phyloP scores from a whole-genome alignment of 495 filamentous ascomycete genomes.

The Penicillium desertorum region DNA sequence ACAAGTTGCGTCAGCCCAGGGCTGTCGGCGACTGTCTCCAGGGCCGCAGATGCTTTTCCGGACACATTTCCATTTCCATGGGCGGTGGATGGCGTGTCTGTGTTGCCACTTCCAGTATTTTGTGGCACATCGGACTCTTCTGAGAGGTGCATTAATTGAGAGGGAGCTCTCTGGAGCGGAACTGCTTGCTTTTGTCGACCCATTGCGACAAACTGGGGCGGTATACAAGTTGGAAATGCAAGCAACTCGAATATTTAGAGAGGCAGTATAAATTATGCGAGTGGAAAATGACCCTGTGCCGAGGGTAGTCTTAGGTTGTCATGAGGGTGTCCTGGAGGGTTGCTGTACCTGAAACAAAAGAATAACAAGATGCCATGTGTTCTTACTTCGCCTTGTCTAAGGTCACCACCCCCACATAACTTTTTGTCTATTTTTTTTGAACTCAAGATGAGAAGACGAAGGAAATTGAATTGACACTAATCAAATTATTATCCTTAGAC shows the following conservation, averaged over 20 bases:
- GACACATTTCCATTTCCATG: conserved; percentile 47
- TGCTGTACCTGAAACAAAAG: conserved; percentile 13
- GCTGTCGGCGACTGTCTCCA: conserved; percentile 36
- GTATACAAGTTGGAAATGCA: conserved; percentile 1
- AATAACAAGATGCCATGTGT: conserved; percentile 43
- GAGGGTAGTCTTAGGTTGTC: not conserved
- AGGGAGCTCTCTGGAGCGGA: conserved; percentile 64
- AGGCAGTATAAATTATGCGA: conserved; percentile 1
- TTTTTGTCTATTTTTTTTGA: conserved; percentile 6
- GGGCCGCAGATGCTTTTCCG: conserved; percentile 26
- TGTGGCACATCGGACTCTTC: conserved; percentile 28
- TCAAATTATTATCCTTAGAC: not conserved
- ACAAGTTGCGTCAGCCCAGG: conserved; percentile 68
- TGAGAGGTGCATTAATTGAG: conserved; percentile 55
- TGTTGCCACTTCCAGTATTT: conserved; percentile 33
- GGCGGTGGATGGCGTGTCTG: conserved; percentile 13
- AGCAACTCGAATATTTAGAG: conserved; percentile 3
- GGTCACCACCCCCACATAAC: conserved; percentile 25
- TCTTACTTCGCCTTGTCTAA: conserved; percentile 37
- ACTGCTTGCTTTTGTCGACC: conserved; percentile 68
- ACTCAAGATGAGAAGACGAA: not conserved
- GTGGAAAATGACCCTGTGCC: not conserved
- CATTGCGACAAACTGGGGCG: conserved; percentile 46
- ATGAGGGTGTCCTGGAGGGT: not conserved
- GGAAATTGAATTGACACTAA: not conserved